These are phyloP conservation scores for Maudiozyma saulgeensis DNA, from an alignment of 805 yeast genomes.

Conservation along the genomic window DNA sequence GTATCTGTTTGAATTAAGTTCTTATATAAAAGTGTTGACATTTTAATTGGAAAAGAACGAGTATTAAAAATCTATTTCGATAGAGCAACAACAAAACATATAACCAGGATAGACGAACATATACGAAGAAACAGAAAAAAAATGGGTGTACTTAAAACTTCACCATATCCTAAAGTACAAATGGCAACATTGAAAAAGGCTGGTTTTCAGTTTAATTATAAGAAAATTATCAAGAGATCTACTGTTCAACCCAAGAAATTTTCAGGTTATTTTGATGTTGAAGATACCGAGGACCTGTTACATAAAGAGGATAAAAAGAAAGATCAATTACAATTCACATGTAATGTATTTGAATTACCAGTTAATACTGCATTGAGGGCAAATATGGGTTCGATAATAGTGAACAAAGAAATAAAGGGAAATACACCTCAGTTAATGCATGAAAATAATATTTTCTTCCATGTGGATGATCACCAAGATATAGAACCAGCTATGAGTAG, in stretches of 20 bases:
- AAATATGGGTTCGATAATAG: background rate
- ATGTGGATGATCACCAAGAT: background rate
- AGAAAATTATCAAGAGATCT: background rate
- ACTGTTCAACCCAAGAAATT: background rate
- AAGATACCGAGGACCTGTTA: background rate
- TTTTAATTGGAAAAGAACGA: too few relatives aligned
- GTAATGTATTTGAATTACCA: background rate
- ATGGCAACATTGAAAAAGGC: background rate
- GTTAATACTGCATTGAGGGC: background rate
- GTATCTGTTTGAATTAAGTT: too few relatives aligned
- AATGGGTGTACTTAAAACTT: background rate
- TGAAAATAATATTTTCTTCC: background rate
- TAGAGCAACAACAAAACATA: too few relatives aligned
- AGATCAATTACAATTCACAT: background rate
- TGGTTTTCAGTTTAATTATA: background rate
- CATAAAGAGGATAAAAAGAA: background rate
- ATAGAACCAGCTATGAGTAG: background rate
- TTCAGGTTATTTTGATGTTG: background rate
- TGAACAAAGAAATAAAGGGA: background rate
- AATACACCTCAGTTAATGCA: background rate
- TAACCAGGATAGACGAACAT: too few relatives aligned
- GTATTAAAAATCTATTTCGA: too few relatives aligned
- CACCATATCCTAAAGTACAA: background rate
- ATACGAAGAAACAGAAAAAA: too few relatives aligned
- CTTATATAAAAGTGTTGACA: too few relatives aligned